phyloP scores from a whole-genome alignment of 768 basidiomycete species.

The Mycena crocata region DNA sequence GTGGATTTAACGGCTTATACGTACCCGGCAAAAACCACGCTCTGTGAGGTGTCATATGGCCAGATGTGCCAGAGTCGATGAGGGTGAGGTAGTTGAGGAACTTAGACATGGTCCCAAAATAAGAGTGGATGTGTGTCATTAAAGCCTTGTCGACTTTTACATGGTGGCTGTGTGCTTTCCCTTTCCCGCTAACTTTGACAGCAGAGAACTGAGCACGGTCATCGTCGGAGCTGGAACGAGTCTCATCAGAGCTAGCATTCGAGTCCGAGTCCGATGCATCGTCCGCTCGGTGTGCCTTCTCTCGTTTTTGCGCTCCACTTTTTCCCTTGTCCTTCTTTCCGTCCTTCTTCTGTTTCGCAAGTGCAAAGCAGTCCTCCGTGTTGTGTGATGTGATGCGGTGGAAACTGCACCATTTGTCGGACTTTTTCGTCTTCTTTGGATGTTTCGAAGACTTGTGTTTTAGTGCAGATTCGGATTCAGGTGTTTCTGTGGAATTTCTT shows the following conservation, averaged over 20 bases:
- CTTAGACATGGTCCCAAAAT: neutral
- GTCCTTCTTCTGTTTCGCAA: no score
- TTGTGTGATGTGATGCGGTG: no score
- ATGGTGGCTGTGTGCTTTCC: no score
- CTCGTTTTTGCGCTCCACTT: no score
- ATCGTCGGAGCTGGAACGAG: no score
- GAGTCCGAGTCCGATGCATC: neutral
- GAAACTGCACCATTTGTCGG: no score
- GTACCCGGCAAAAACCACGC: neutral
- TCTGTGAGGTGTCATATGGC: neutral
- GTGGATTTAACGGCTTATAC: neutral
- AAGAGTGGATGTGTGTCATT: neutral
- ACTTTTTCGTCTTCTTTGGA: neutral
- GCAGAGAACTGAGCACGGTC: neutral
- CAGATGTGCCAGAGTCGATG: neutral
- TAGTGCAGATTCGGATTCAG: neutral
- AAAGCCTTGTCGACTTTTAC: no score
- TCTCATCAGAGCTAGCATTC: neutral
- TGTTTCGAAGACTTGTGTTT: neutral
- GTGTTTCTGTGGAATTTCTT: neutral
- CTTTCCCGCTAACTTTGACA: neutral
- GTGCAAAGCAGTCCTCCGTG: no score
- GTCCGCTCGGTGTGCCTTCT: neutral
- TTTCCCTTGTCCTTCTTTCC: no score
- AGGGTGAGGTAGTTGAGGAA: neutral